These are phyloP conservation scores for Globisporangium parvum DNA, from an alignment of 352 stramenopile genomes.

Conservation along the genomic window DNA sequence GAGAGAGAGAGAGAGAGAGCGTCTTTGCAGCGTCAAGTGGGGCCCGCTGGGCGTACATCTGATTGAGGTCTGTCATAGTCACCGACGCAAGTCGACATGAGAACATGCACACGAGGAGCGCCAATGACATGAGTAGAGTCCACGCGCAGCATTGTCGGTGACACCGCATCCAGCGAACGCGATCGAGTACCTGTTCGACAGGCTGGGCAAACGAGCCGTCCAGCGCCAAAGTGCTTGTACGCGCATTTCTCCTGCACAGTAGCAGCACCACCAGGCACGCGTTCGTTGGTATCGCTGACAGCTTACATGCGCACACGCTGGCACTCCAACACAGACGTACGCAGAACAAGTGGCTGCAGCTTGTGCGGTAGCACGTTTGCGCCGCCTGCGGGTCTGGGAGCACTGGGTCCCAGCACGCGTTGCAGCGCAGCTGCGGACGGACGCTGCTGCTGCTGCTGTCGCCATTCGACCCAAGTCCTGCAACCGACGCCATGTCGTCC, in stretches of 20 bases:
- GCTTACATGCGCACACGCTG: background rate
- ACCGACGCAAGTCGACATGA: no score
- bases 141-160: no score
- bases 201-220: slow-evolving; percentile 52
- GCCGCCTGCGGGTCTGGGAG: slow-evolving; percentile 54
- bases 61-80: slow-evolving; percentile 33
- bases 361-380: slow-evolving; percentile 75
- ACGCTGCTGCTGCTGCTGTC: slow-evolving; percentile 12
- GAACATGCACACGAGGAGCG: no score
- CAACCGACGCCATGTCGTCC: slow-evolving; percentile 25
- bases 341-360: slow-evolving; percentile 73
- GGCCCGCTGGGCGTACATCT: slow-evolving; percentile 44
- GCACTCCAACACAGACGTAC: slow-evolving; percentile 16
- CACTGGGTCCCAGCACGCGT: slow-evolving; percentile 70
- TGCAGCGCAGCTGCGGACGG: slow-evolving; percentile 64
- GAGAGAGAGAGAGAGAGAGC: background rate
- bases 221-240: slow-evolving; percentile 75
- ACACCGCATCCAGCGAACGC: background rate
- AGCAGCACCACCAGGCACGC: background rate
- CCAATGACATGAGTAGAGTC: no score
- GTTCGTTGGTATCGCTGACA: background rate
- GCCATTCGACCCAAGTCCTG: background rate
- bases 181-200: slow-evolving; percentile 37
- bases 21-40: background rate
- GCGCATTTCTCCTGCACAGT: slow-evolving; percentile 69